Base-by-base conservation (phyloP, 2,329 filamentous ascomycete genomes). In the Exophiala calicioides region DNA sequence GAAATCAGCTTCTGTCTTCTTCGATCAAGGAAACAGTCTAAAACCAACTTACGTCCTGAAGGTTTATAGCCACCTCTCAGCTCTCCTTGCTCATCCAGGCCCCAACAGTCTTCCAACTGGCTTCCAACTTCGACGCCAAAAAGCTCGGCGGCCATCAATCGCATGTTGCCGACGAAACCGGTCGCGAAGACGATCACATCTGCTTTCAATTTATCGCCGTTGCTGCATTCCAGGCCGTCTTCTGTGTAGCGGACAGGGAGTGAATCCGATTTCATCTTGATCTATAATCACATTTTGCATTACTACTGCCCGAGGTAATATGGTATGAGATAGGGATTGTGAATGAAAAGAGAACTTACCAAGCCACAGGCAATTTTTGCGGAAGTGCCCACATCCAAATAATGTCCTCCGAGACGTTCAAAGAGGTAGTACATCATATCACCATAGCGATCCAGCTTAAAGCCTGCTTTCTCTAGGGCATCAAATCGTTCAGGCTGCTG, bases 111-210 rank as follows among this genome's bases (percentile, higher is more conserved):
- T 4, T 68, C 68, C 18, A 74, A 60, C 12, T 63, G 56, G 26
- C 68, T 62, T 2, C 67, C 67, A 3, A 71, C 57, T 15, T 69
- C 62, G 4, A 65, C 49, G 0, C 72, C 72, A 18, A 75, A 63
- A 7, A 73, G 63, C 16, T 58, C 52, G 3, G 58, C 50, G 2
- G 68, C 67, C 18, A 64, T 61, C 3, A 64, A 58, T 1, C 68
- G 60, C 58, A 74, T 66, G 42, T 74, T 71, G 8, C 60, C 59
- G 42, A 67, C 63, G 53, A 70, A 75, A 1, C 73, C 73, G 0
- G 73, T 76, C 5, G 67, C 65, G n/a, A 74, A 68, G 4, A 77
- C 63, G 20, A 76, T 67, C 40, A 74, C 59, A 47, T 76, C 72
- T 2, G 72, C 73, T 3, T 68, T 57, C 2, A 75, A 33, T 29